phyloP scores from a whole-genome alignment of 23 red algal species.

The Pyropia yezoensis region DNA sequence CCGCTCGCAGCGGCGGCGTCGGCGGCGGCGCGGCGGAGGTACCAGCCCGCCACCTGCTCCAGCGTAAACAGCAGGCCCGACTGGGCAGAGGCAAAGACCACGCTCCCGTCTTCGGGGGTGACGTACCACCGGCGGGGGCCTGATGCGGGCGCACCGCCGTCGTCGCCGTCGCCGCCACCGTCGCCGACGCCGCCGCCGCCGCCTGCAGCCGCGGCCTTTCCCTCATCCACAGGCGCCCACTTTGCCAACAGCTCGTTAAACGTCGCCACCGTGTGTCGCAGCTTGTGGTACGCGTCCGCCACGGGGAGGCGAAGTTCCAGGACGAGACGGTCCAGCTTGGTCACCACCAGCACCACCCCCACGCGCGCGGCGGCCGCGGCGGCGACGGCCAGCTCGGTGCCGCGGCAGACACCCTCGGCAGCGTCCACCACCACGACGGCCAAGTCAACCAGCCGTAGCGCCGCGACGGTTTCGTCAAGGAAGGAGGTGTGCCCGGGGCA shows the following conservation, averaged over 20 bases:
- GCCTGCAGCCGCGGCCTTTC: no score
- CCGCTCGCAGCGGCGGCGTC: no score
- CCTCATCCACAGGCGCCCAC: neutral
- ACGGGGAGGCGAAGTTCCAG: slow-evolving; percentile 83
- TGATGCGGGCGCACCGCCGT: no score
- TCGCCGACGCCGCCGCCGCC: no score
- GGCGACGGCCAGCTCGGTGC: slow-evolving; percentile 58
- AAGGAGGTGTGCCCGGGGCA: slow-evolving; percentile 86
- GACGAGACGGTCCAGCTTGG: slow-evolving; percentile 82
- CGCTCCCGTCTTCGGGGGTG: slow-evolving; percentile 39
- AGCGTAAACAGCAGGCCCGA: slow-evolving; percentile 67
- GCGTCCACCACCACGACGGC: slow-evolving; percentile 86
- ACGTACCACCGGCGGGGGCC: no score
- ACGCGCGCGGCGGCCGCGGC: slow-evolving; percentile 32
- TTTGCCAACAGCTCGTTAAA: slow-evolving; percentile 43
- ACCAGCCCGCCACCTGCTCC: slow-evolving; percentile 43
- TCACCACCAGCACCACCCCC: slow-evolving; percentile 74
- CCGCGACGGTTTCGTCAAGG: slow-evolving; percentile 72
- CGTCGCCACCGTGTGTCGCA: slow-evolving; percentile 60
- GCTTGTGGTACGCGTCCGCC: slow-evolving; percentile 79
- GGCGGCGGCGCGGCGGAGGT: slow-evolving; percentile 4
- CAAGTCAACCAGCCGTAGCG: slow-evolving; percentile 59
- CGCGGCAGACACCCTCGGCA: slow-evolving; percentile 78
- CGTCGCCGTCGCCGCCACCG: no score
- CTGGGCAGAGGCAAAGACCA: slow-evolving; percentile 60